Percentiles rank a stretch among this genome's conserved stretches.
phyloP scores from a whole-genome alignment of 768 basidiomycete genomes.

The Mycena rebaudengoi region DNA sequence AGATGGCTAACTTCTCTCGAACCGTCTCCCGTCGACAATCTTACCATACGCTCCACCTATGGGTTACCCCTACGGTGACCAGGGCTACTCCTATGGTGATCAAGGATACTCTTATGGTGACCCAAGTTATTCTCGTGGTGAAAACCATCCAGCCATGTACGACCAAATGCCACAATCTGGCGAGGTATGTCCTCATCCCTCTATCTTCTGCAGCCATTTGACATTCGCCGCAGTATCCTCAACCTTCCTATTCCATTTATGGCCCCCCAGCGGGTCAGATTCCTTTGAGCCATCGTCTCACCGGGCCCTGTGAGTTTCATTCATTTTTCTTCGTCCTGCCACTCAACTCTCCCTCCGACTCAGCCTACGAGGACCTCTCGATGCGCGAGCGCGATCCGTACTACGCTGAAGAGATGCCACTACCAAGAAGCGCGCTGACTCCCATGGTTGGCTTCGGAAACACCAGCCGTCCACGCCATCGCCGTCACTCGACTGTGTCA shows the following conservation, averaged over 20 bases:
- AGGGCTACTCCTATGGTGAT: conserved; percentile 16
- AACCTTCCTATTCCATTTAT: conserved; percentile 58
- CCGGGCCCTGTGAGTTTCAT: conserved; percentile 48
- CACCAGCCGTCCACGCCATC: conserved; percentile 45
- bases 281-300: conserved; percentile 49
- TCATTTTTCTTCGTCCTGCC: not conserved
- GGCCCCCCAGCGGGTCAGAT: conserved; percentile 45
- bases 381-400: conserved; percentile 57
- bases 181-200: conserved; percentile 46
- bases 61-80: conserved; percentile 16
- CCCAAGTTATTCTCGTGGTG: conserved; percentile 37
- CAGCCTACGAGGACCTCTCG: conserved; percentile 62
- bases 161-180: conserved; percentile 44
- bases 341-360: not conserved
- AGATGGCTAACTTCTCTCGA: conserved; percentile 24
- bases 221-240: conserved; percentile 46
- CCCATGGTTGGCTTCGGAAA: conserved; percentile 41
- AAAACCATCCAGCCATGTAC: conserved; percentile 50
- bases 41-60: conserved; percentile 29
- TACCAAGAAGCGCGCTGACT: conserved; percentile 42
- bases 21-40: conserved; percentile 36
- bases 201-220: not conserved
- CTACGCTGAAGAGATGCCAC: conserved; percentile 54
- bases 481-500: conserved; percentile 62
- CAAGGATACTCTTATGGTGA: conserved; percentile 22